These are phyloP conservation scores for Sonneratia caseolaris DNA, from an alignment of 345 rosid species.

Conservation along the genomic window DNA sequence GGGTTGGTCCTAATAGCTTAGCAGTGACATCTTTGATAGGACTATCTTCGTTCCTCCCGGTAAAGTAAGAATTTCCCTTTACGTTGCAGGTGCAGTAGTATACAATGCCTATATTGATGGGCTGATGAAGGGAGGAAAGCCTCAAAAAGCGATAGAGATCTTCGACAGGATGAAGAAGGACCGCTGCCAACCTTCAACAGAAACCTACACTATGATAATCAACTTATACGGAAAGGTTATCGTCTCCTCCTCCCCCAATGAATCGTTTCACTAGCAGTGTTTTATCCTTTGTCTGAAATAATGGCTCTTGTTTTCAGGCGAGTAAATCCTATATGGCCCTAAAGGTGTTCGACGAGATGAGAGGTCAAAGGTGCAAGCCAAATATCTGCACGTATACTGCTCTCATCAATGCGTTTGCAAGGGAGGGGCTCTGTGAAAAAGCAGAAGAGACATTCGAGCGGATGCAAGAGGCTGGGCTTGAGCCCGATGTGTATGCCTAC, in stretches of 20 bases:
- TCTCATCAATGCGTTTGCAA: conserved; percentile 83
- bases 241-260: not conserved
- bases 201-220: conserved; percentile 82
- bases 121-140: conserved; percentile 55
- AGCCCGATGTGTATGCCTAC: conserved; percentile 84
- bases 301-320: conserved; percentile 30
- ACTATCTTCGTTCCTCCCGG: not conserved
- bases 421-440: conserved; percentile 91
- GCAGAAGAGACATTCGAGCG: conserved; percentile 91
- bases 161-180: conserved; percentile 72
- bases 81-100: conserved; percentile 47
- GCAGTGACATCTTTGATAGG: not conserved
- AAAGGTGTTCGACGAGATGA: conserved; percentile 76
- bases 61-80: not conserved
- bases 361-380: conserved; percentile 60
- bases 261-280: not conserved
- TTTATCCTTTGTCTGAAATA: not conserved
- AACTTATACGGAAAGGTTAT: conserved; percentile 83
- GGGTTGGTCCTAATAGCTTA: not conserved
- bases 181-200: conserved; percentile 50
- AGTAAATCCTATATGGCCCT: conserved; percentile 72
- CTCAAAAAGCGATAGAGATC: conserved; percentile 50
- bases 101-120: conserved; percentile 86
- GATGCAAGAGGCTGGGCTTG: conserved; percentile 75
- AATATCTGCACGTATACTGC: conserved; percentile 86